Conservation (phyloP, 2,329 filamentous ascomycete genomes). For the Talaromyces sp. region DNA sequence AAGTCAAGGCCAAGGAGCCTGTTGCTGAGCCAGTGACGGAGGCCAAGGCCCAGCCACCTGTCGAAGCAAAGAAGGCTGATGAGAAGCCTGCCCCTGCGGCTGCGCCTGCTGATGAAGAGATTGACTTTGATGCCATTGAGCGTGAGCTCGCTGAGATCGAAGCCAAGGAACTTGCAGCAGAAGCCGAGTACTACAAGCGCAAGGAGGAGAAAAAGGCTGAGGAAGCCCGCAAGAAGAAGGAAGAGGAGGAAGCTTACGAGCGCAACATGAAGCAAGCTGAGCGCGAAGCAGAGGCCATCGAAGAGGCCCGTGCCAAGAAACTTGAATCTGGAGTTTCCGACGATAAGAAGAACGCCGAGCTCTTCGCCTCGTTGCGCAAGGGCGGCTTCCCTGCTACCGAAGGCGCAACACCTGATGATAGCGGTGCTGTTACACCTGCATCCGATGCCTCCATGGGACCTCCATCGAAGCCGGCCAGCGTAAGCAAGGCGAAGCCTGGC, state of each 20-base stretch:
- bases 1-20: slow-evolving; percentile 18
- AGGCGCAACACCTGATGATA: slow-evolving; percentile 34
- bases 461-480: slow-evolving; percentile 49
- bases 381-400: slow-evolving; percentile 29
- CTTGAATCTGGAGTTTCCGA: slow-evolving; percentile 30
- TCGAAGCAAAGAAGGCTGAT: slow-evolving; percentile 17
- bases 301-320: slow-evolving; percentile 39
- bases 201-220: slow-evolving; percentile 69
- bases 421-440: slow-evolving; percentile 40
- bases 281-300: slow-evolving; percentile 42
- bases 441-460: slow-evolving; percentile 43
- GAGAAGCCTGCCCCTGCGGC: slow-evolving; percentile 22
- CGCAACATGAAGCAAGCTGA: slow-evolving; percentile 45
- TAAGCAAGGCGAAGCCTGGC: slow-evolving; percentile 72
- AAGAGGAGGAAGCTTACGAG: slow-evolving; percentile 39
- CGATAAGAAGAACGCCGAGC: slow-evolving; percentile 28
- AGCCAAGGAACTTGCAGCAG: slow-evolving; percentile 39
- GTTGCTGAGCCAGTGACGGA: slow-evolving; percentile 10
- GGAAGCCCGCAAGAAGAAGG: slow-evolving; percentile 39
- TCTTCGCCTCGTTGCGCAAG: slow-evolving; percentile 41
- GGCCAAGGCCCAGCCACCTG: slow-evolving; percentile 11
- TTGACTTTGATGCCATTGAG: slow-evolving; percentile 43
- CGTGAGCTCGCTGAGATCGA: slow-evolving; percentile 42
- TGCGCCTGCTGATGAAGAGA: slow-evolving; percentile 32
- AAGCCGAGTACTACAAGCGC: slow-evolving; percentile 56